Conservation (phyloP, 305 asterid species). For the Solanum aculeatissimum region DNA sequence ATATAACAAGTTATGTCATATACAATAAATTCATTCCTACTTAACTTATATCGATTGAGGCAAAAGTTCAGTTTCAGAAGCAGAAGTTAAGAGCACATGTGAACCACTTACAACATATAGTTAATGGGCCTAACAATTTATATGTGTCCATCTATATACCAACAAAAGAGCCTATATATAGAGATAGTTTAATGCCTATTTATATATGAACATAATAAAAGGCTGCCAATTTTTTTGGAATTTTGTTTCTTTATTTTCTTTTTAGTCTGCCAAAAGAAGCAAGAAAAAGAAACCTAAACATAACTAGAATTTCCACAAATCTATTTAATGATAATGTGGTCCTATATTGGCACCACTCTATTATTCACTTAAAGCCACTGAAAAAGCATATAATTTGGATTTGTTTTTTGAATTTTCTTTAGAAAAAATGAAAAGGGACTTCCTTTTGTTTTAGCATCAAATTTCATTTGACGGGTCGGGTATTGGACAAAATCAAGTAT, state of each 20-base stretch:
- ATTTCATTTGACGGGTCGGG: too few species aligned
- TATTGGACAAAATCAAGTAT: too few species aligned
- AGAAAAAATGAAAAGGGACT: too few species aligned
- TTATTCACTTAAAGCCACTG: not conserved
- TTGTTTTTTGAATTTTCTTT: not conserved
- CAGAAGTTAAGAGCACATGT: too few species aligned
- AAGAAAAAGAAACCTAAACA: not conserved
- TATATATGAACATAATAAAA: not conserved
- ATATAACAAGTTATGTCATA: too few species aligned
- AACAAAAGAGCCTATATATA: not conserved
- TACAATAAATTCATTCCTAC: too few species aligned
- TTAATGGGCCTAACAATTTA: not conserved
- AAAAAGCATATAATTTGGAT: not conserved
- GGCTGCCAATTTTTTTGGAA: not conserved
- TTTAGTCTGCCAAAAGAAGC: not conserved
- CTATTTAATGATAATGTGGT: not conserved
- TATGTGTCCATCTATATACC: conserved; percentile 2
- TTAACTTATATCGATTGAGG: too few species aligned
- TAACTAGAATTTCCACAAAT: not conserved
- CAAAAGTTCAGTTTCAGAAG: too few species aligned
- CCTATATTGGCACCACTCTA: not conserved
- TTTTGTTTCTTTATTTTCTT: not conserved
- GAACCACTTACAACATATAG: not conserved
- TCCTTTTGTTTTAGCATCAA: too few species aligned
- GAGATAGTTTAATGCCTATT: not conserved